A percentile compares a stretch with the other conserved stretches of the same genome.
Conservation (phyloP, 352 stramenopile species). For the Globisporangium orthogonon region DNA sequence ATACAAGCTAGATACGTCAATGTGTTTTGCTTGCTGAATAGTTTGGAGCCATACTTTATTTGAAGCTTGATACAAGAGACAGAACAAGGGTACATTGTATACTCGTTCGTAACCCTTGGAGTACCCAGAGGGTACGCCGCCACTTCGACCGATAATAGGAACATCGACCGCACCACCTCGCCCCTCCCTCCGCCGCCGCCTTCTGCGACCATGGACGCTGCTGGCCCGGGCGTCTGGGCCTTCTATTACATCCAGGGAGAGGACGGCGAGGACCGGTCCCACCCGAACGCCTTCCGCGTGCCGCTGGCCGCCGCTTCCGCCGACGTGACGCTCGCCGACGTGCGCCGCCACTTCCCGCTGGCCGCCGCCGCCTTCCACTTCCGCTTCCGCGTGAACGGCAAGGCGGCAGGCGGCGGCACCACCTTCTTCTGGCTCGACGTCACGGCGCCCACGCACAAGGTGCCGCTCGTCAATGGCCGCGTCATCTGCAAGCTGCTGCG, state of each 20-base stretch:
- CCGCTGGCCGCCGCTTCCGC: constrained; percentile 21
- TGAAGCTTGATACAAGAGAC: neutral
- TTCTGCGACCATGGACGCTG: constrained; percentile 13
- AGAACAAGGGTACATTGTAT: neutral
- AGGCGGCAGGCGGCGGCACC: constrained; percentile 23
- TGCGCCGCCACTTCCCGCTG: constrained; percentile 64
- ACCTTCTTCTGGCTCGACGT: constrained; percentile 84
- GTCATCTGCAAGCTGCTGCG: constrained; percentile 83
- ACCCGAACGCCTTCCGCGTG: constrained; percentile 78
- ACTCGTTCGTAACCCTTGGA: neutral
- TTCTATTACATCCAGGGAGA: constrained; percentile 88
- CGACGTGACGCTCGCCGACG: constrained; percentile 67
- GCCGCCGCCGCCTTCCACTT: constrained; percentile 62
- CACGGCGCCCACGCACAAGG: constrained; percentile 39
- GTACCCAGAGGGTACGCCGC: no score
- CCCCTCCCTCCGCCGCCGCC: neutral
- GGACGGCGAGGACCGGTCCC: constrained; percentile 75
- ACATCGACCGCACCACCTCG: neutral
- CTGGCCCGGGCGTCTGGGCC: constrained; percentile 40
- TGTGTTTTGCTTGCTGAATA: neutral
- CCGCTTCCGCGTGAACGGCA: constrained; percentile 76
- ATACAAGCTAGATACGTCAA: neutral
- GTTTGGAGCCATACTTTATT: neutral
- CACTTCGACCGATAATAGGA: neutral
- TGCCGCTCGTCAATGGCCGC: constrained; percentile 68